Percentiles rank a stretch among this genome's conserved stretches.
phyloP scores from a whole-genome alignment of 192 early-diverging fungal genomes.

The Entomortierella parvispora region DNA sequence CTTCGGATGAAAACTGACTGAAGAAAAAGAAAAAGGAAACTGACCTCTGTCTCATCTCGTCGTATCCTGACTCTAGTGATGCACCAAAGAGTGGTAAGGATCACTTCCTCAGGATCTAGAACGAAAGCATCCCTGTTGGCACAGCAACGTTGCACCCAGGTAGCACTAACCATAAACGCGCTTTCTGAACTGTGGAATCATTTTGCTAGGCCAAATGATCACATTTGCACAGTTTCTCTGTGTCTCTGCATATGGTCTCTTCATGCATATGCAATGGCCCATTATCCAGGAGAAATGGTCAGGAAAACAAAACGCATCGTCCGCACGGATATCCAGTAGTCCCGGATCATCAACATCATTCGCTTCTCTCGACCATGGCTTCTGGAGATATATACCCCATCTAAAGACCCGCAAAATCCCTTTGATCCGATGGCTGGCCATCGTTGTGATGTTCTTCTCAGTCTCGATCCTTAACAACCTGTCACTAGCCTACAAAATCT shows the following conservation, averaged over 20 bases:
- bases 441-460: conserved; percentile 82
- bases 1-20: neutral
- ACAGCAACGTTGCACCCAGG: neutral
- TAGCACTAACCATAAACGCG: neutral
- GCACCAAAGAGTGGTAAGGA: conserved; percentile 67
- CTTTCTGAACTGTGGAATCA: no score
- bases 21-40: neutral
- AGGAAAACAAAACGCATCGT: neutral
- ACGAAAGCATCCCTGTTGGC: conserved; percentile 58
- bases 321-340: conserved; percentile 7
- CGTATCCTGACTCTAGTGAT: conserved; percentile 41
- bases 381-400: conserved; percentile 57
- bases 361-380: neutral
- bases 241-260: conserved; percentile 77
- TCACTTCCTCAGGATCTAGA: conserved; percentile 68
- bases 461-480: conserved; percentile 87
- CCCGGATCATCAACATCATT: no score
- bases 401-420: conserved; percentile 72
- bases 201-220: conserved; percentile 72
- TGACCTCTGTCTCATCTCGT: neutral
- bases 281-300: conserved; percentile 22
- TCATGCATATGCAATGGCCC: conserved; percentile 66
- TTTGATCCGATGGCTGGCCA: conserved; percentile 72
- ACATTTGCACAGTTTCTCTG: conserved; percentile 86
- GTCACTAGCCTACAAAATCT: conserved; percentile 81